A percentile compares a stretch with the other conserved stretches of the same genome.
These are phyloP conservation scores for Entrophospora sp. DNA, from an alignment of 192 early-diverging fungal species.

Conservation along the genomic window DNA sequence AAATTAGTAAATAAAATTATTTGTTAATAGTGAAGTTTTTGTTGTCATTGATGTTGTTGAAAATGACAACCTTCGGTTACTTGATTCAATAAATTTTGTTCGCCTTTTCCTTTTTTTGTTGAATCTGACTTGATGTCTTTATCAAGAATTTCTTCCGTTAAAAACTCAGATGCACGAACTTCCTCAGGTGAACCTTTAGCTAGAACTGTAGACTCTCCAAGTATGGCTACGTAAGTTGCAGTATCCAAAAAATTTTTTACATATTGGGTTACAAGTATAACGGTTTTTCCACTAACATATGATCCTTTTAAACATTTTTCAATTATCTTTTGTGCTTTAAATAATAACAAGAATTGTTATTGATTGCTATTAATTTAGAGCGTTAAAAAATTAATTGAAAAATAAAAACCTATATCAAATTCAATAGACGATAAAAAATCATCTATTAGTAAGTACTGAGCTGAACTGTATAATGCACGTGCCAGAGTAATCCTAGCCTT, in stretches of 20 bases:
- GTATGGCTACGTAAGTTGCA: conserved; percentile 47
- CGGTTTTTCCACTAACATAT: conserved; percentile 66
- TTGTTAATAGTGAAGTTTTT: no score
- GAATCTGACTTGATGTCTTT: not conserved
- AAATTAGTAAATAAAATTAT: no score
- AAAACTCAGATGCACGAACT: conserved; percentile 25
- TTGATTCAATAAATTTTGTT: not conserved
- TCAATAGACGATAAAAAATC: conserved; percentile 90
- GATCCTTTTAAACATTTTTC: conserved; percentile 64
- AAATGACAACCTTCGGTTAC: not conserved
- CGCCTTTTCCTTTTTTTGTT: not conserved
- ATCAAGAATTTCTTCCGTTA: conserved; percentile 25
- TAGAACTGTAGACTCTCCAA: conserved; percentile 34
- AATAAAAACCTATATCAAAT: conserved; percentile 36
- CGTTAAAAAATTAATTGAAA: not conserved
- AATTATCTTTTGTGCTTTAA: conserved; percentile 74
- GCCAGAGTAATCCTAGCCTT: conserved; percentile 82
- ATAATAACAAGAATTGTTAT: conserved; percentile 22
- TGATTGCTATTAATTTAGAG: no score
- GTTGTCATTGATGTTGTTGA: no score
- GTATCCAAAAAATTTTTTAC: conserved; percentile 49
- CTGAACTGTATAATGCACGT: conserved; percentile 73
- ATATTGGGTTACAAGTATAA: conserved; percentile 84
- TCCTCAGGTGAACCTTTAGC: conserved; percentile 30
- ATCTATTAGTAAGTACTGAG: conserved; percentile 66